Evolutionary conservation across 306 rosid genomes (phyloP).

Genomic region (Cercis canadensis): DNA sequence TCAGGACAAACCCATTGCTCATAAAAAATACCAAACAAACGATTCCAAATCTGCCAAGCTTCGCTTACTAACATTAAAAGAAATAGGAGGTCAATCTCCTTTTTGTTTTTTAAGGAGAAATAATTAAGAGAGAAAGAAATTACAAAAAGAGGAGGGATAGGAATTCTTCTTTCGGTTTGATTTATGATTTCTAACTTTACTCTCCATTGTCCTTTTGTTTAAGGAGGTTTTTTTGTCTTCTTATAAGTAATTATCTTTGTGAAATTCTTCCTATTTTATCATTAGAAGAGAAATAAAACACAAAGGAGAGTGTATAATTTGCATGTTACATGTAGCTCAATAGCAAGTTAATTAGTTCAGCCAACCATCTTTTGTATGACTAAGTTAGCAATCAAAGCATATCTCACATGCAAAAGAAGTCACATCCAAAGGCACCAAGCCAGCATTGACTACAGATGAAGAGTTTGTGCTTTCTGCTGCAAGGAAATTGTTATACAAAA

Average conservation of each 20-base stretch:
- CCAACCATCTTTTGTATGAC: slow-evolving; percentile 12
- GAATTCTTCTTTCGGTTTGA: background rate
- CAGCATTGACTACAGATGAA: slow-evolving; percentile 45
- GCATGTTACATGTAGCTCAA: slow-evolving; percentile 25
- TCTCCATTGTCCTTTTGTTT: background rate
- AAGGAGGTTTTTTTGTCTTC: slow-evolving; percentile 6
- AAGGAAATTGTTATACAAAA: slow-evolving; percentile 37
- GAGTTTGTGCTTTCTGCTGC: slow-evolving; percentile 63
- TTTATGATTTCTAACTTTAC: slow-evolving; percentile 1
- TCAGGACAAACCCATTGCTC: too few relatives aligned
- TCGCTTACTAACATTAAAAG: background rate
- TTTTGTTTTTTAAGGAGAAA: too few relatives aligned
- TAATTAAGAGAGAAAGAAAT: too few relatives aligned
- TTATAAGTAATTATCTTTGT: background rate
- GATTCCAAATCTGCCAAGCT: too few relatives aligned
- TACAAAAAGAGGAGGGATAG: too few relatives aligned
- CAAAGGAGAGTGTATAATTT: background rate
- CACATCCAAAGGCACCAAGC: slow-evolving; percentile 52
- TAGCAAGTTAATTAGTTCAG: background rate
- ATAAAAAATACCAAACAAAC: too few relatives aligned
- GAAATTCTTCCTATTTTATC: background rate
- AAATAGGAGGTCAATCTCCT: background rate
- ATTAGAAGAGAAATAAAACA: background rate
- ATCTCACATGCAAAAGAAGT: slow-evolving; percentile 70
- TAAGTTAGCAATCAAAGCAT: slow-evolving; percentile 34